phyloP scores from a whole-genome alignment of 345 rosid genomes.

The Melaleuca alternifolia region DNA sequence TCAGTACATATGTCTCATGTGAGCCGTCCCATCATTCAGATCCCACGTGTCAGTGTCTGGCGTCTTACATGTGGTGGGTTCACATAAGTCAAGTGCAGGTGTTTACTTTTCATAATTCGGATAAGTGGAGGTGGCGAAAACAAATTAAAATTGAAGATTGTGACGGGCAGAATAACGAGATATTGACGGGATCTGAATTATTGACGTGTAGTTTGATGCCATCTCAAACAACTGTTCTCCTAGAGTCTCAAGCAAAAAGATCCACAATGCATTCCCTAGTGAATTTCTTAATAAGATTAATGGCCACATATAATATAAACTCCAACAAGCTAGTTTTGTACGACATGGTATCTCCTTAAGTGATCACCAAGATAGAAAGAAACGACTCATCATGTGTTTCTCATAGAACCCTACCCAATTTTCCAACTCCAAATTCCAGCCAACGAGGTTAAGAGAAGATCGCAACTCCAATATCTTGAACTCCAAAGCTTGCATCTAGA shows the following conservation, averaged over 20 bases:
- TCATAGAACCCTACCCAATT: neutral
- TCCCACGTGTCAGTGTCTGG: neutral
- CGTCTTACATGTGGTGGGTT: neutral
- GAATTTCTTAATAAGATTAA: neutral
- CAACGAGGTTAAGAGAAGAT: neutral
- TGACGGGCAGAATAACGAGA: neutral
- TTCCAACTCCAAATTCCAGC: neutral
- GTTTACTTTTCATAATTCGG: neutral
- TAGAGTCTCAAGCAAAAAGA: neutral
- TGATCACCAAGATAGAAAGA: neutral
- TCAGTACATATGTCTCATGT: too few species aligned
- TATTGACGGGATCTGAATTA: neutral
- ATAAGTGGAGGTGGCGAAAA: neutral
- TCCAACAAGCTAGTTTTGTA: neutral
- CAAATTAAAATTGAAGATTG: neutral
- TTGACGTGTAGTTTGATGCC: neutral
- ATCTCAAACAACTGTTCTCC: neutral
- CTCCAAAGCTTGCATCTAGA: neutral
- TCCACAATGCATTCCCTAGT: neutral
- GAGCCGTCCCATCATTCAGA: too few species aligned
- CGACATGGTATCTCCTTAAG: neutral
- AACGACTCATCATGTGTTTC: neutral
- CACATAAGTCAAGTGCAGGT: neutral
- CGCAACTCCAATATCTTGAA: neutral
- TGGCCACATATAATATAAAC: neutral